Conservation (phyloP, 768 basidiomycete species). For the Calocera cornea region DNA sequence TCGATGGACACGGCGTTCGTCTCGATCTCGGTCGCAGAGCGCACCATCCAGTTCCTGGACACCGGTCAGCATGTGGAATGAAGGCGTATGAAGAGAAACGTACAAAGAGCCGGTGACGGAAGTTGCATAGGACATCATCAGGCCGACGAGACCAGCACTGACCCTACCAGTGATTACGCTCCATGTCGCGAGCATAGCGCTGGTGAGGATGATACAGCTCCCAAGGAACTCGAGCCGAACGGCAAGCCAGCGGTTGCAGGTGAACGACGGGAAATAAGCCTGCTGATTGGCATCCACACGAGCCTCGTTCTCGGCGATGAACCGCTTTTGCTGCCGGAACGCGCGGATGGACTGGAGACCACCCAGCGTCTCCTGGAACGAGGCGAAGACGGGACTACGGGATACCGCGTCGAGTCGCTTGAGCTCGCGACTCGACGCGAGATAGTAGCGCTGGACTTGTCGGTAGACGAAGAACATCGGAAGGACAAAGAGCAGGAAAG, state of each 20-base stretch:
- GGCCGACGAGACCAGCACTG: slow-evolving; percentile 76
- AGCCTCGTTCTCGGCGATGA: slow-evolving; percentile 51
- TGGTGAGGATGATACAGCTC: slow-evolving; percentile 59
- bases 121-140: slow-evolving; percentile 73
- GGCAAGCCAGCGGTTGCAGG: slow-evolving; percentile 73
- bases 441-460: slow-evolving; percentile 79
- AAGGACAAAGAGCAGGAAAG: slow-evolving; percentile 59
- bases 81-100: slow-evolving; percentile 19
- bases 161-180: slow-evolving; percentile 59
- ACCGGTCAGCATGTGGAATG: neutral
- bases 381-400: slow-evolving; percentile 74
- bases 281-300: slow-evolving; percentile 80
- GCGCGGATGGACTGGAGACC: slow-evolving; percentile 77
- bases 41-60: slow-evolving; percentile 63
- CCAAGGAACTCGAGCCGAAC: slow-evolving; percentile 77
- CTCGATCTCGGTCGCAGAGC: slow-evolving; percentile 76
- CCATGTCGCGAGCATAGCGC: slow-evolving; percentile 49
- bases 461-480: slow-evolving; percentile 72
- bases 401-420: slow-evolving; percentile 82
- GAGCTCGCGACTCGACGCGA: slow-evolving; percentile 72
- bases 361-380: slow-evolving; percentile 24
- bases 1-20: slow-evolving; percentile 85
- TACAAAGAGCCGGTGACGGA: slow-evolving; percentile 74
- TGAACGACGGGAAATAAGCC: slow-evolving; percentile 53
- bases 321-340: slow-evolving; percentile 55